Evolutionary conservation across 2,329 filamentous ascomycete genomes (phyloP).

Genomic region (Chaetomiaceae sp.): DNA sequence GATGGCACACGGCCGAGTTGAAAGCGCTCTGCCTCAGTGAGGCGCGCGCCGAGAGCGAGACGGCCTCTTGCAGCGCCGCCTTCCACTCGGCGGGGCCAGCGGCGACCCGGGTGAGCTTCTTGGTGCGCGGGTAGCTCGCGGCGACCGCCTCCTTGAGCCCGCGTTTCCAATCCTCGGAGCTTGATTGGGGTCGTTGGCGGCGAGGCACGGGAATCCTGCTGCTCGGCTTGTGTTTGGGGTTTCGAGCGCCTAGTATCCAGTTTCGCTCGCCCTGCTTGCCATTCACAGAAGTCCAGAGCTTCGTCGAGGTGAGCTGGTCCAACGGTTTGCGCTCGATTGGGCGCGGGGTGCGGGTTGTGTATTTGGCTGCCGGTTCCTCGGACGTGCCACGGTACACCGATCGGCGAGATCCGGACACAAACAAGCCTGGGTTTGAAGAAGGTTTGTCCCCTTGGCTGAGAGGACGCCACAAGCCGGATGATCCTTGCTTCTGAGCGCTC

Average conservation of each 20-base stretch:
- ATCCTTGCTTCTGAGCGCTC: slow-evolving; percentile 11
- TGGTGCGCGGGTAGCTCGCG: slow-evolving; percentile 1
- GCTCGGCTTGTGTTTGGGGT: background rate
- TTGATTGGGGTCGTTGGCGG: background rate
- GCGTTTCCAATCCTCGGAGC: slow-evolving; percentile 4
- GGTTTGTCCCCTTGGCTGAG: slow-evolving; percentile 3
- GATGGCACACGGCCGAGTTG: slow-evolving; percentile 29
- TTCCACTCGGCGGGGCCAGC: slow-evolving; percentile 30
- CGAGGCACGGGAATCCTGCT: background rate
- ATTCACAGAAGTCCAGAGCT: slow-evolving; percentile 23
- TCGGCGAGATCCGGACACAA: slow-evolving; percentile 21
- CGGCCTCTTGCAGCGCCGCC: slow-evolving; percentile 33
- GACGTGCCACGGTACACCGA: slow-evolving; percentile 27
- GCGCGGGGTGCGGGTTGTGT: slow-evolving; percentile 27
- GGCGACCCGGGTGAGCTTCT: slow-evolving; percentile 10
- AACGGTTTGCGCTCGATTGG: slow-evolving; percentile 23
- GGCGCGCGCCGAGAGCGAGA: slow-evolving; percentile 28
- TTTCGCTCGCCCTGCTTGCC: slow-evolving; percentile 15
- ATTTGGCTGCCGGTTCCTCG: slow-evolving; percentile 29
- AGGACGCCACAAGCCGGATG: slow-evolving; percentile 21
- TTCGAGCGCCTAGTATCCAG: slow-evolving; percentile 25
- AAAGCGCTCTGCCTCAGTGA: slow-evolving; percentile 23
- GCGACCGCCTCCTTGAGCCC: slow-evolving; percentile 7
- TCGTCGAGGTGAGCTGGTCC: slow-evolving; percentile 23
- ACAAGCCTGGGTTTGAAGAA: slow-evolving; percentile 21